Conservation (phyloP, 352 stramenopile genomes). For the Elongisporangium anandrum region DNA sequence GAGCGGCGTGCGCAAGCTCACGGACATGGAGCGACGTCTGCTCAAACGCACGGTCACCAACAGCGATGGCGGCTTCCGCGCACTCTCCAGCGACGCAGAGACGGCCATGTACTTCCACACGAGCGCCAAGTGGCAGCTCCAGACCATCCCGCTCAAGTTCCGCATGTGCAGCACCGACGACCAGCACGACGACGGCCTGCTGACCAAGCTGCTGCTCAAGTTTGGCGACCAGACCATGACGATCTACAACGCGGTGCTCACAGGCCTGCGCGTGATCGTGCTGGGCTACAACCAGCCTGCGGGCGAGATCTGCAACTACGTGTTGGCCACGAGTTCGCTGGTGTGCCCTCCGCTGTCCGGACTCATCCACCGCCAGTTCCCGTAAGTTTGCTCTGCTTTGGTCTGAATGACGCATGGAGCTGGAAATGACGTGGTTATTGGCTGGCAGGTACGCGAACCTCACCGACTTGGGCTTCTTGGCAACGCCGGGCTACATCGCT, state of each 20-base stretch:
- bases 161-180: slow-evolving; percentile 83
- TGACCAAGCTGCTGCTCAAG: slow-evolving; percentile 63
- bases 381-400: slow-evolving; percentile 17
- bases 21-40: slow-evolving; percentile 64
- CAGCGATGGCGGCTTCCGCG: slow-evolving; percentile 27
- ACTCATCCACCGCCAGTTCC: slow-evolving; percentile 75
- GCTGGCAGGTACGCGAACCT: slow-evolving; percentile 76
- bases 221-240: slow-evolving; percentile 85
- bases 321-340: slow-evolving; percentile 78
- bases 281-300: slow-evolving; percentile 82
- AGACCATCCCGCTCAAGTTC: slow-evolving; percentile 65
- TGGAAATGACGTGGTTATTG: neutral
- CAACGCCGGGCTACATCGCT: slow-evolving; percentile 81
- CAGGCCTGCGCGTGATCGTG: slow-evolving; percentile 69
- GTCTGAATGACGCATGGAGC: neutral
- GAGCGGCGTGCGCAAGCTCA: slow-evolving; percentile 53
- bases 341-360: slow-evolving; percentile 79
- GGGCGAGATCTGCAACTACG: slow-evolving; percentile 83
- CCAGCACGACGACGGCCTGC: slow-evolving; percentile 74
- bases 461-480: slow-evolving; percentile 85
- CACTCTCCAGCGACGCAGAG: slow-evolving; percentile 35
- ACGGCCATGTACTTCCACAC: slow-evolving; percentile 57
- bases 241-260: slow-evolving; percentile 86
- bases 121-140: slow-evolving; percentile 49
- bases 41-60: slow-evolving; percentile 68